Conservation (phyloP, 2,329 filamentous ascomycete genomes). For the Uncinocarpus reesii region DNA sequence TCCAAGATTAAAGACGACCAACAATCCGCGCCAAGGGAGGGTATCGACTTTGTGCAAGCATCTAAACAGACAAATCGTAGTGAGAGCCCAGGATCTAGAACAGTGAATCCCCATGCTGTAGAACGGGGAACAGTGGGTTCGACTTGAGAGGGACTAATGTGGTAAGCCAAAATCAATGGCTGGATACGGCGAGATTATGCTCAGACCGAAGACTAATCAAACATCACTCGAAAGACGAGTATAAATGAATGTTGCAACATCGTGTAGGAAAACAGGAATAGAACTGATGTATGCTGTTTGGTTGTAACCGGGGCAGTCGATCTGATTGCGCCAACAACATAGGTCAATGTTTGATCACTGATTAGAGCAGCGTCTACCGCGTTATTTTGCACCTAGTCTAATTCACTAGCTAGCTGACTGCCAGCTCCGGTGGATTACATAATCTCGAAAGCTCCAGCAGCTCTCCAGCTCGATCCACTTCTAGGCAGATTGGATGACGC, state of each 20-base stretch:
- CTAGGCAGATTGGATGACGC: conserved; percentile 9
- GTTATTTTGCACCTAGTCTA: not conserved
- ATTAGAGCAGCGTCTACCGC: not conserved
- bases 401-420: not conserved
- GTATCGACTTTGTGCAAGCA: conserved; percentile 32
- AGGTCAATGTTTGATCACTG: not conserved
- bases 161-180: conserved; percentile 13
- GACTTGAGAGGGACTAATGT: conserved; percentile 17
- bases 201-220: too few species aligned
- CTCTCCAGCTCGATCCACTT: not conserved
- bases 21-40: conserved; percentile 26
- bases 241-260: too few species aligned
- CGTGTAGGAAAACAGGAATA: too few species aligned
- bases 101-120: conserved; percentile 17
- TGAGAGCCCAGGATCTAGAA: conserved; percentile 16
- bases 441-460: not conserved
- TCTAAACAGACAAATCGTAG: conserved; percentile 17
- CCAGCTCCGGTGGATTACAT: too few species aligned
- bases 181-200: too few species aligned
- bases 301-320: too few species aligned
- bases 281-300: too few species aligned
- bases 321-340: too few species aligned
- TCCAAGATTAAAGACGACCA: conserved; percentile 29
- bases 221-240: too few species aligned
- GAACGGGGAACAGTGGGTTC: conserved; percentile 22